Conservation (phyloP, 1,284 basidiomycete species). For the Somion occarium region DNA sequence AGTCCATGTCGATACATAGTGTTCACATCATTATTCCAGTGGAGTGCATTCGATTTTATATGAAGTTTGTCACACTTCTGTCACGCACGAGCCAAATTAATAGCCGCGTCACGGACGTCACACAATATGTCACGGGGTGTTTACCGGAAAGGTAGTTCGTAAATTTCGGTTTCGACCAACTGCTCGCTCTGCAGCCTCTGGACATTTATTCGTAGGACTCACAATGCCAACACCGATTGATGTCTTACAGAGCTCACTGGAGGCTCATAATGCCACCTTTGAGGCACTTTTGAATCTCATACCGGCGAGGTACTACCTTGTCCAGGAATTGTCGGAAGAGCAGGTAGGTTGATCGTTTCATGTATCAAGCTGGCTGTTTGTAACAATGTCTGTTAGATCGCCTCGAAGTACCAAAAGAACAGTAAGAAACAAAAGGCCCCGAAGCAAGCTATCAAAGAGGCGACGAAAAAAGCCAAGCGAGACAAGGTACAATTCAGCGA, state of each 20-base stretch:
- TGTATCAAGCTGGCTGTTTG: not conserved
- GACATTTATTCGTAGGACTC: not conserved
- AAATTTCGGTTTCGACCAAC: not conserved
- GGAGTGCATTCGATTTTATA: too few relatives aligned
- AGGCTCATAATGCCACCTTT: conserved; percentile 80
- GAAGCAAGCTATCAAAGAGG: conserved; percentile 84
- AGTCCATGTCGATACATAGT: too few relatives aligned
- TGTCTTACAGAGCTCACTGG: conserved; percentile 62
- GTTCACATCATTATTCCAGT: too few relatives aligned
- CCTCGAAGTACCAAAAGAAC: conserved; percentile 84
- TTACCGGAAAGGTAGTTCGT: too few relatives aligned
- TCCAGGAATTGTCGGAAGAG: conserved; percentile 64
- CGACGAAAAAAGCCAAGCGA: conserved; percentile 77
- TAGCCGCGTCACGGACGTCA: too few relatives aligned
- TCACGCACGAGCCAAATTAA: too few relatives aligned
- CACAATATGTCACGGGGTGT: too few relatives aligned
- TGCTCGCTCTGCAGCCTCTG: not conserved
- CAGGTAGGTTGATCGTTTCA: conserved; percentile 38
- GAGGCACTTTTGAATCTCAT: conserved; percentile 79
- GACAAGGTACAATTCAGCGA: conserved; percentile 60
- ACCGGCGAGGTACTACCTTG: conserved; percentile 83
- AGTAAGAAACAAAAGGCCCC: conserved; percentile 80
- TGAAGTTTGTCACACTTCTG: too few relatives aligned
- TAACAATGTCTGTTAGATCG: conserved; percentile 27
- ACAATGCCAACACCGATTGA: conserved; percentile 47